Evolutionary conservation across 2,329 filamentous ascomycete species (phyloP), one percentile per base, ranked within the genome.

Genomic region (Colletotrichum echinochloae): DNA sequence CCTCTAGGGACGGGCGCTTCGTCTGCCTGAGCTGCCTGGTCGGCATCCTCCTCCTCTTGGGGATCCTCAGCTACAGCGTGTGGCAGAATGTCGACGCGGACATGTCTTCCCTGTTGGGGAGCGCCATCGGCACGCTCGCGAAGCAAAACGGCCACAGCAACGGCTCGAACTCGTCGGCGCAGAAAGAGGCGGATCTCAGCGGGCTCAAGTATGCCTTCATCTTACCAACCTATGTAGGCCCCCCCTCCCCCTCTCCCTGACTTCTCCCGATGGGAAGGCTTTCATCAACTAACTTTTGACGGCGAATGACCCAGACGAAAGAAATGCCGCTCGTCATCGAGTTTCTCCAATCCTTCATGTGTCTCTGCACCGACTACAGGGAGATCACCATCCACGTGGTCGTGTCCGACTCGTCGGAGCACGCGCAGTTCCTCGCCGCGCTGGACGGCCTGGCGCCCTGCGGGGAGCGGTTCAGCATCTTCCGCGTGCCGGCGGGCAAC

Each of bases 221-320:
- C n/a, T 18, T 70, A 6, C 64, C 67, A n/a, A 67, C 67, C 39
- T 70, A 48, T 9, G 67, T 70, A 59, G 7, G 67, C 14, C 51
- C 18, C 39, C 3, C 16, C 5, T 5, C 5, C 14, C 39, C 16
- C 5, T 18, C 4, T 9, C 16, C 14, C 16, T 5, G 11, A 1
- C 37, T 1, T 35, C 1, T 39, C 30, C 14, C 5, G 8, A 12
- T 28, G 23, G 5, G 2, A 7, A 9, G 0, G 4, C n/a, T n/a
- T n/a, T 26, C 12, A 39, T 18, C 26, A 1, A 5, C 46, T 28
- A 35, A 12, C 39, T 49, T 9, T 44, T 56, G 12, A 55, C 48
- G 60, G 8, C 60, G 11, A 28, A 20, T 8, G 2, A n/a, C 5
- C 18, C 8, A 70, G 67, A 39, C 26, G 2, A 35, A 37, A n/a